phyloP scores from a whole-genome alignment of 2,329 filamentous ascomycete genomes.

The Raffaelea deltoideospora region DNA sequence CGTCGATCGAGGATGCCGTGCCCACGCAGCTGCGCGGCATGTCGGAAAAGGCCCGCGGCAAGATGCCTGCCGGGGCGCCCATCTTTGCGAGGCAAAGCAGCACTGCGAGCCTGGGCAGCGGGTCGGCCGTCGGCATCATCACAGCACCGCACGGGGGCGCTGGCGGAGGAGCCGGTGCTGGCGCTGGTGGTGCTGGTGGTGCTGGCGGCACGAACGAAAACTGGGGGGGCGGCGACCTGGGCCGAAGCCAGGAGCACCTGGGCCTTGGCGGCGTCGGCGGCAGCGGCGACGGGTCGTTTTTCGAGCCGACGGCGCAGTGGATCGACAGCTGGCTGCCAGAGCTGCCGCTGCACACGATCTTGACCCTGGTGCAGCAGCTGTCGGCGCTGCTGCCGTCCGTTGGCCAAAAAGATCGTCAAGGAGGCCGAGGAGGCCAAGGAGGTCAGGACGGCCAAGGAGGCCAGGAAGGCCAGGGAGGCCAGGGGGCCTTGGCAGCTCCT shows the following conservation, averaged over 20 bases:
- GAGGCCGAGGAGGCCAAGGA: conserved; percentile 21
- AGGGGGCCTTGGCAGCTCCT: too few relatives aligned
- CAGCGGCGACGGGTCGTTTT: conserved; percentile 20
- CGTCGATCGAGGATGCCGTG: conserved; percentile 60
- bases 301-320: conserved; percentile 71
- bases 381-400: conserved; percentile 41
- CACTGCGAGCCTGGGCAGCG: conserved; percentile 60
- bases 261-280: not conserved
- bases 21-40: conserved; percentile 76
- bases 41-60: conserved; percentile 93
- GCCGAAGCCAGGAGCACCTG: not conserved
- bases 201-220: too few relatives aligned
- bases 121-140: conserved; percentile 24
- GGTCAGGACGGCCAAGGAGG: not conserved
- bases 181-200: not conserved
- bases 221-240: not conserved
- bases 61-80: conserved; percentile 75
- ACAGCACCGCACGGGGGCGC: too few relatives aligned
- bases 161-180: not conserved
- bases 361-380: conserved; percentile 59
- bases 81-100: conserved; percentile 85
- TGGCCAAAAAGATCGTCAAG: too few relatives aligned
- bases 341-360: conserved; percentile 71
- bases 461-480: not conserved
- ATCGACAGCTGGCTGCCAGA: conserved; percentile 91